Evolutionary conservation across 495 filamentous ascomycete genomes (phyloP).

Genomic region (Neurospora sp.): DNA sequence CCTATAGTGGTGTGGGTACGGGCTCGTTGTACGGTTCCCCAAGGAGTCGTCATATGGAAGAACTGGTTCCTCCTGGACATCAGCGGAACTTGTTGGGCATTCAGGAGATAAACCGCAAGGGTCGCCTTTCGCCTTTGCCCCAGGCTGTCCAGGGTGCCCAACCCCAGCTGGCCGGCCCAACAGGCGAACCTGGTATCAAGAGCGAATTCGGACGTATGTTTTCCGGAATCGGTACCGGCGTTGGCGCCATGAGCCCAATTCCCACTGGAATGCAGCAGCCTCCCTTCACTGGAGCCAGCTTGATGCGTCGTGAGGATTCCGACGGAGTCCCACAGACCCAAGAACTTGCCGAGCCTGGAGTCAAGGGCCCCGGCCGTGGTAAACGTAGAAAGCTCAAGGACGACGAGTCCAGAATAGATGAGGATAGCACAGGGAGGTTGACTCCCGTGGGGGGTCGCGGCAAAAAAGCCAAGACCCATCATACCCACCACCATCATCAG

Average conservation of each 20-base stretch:
- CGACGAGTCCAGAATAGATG: slow-evolving; percentile 47
- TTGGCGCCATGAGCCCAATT: slow-evolving; percentile 51
- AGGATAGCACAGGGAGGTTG: slow-evolving; percentile 46
- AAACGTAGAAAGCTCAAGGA: slow-evolving; percentile 51
- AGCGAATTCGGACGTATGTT: slow-evolving; percentile 88
- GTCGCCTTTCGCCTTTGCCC: slow-evolving; percentile 66
- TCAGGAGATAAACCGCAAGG: slow-evolving; percentile 54
- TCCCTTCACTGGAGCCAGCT: slow-evolving; percentile 28
- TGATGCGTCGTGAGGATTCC: slow-evolving; percentile 37
- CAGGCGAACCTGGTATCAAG: slow-evolving; percentile 76
- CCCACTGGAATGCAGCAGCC: slow-evolving; percentile 32
- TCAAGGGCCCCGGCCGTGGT: slow-evolving; percentile 33
- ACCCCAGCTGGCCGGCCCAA: slow-evolving; percentile 61
- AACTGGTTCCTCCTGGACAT: slow-evolving; percentile 40
- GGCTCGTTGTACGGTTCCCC: slow-evolving; percentile 25
- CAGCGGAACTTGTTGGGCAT: slow-evolving; percentile 45
- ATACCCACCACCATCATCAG: slow-evolving; percentile 54
- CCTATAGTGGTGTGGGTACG: slow-evolving; percentile 26
- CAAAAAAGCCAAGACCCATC: slow-evolving; percentile 47
- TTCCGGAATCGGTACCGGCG: slow-evolving; percentile 78
- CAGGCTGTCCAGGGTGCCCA: slow-evolving; percentile 91
- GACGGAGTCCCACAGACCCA: slow-evolving; percentile 28
- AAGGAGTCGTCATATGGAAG: slow-evolving; percentile 43
- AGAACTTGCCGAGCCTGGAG: slow-evolving; percentile 13
- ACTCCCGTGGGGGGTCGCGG: slow-evolving; percentile 44